Percentiles rank a stretch among this genome's conserved stretches.
These are phyloP conservation scores for Trichoderma sp. DNA, from an alignment of 2,329 filamentous ascomycete species.

Conservation along the genomic window DNA sequence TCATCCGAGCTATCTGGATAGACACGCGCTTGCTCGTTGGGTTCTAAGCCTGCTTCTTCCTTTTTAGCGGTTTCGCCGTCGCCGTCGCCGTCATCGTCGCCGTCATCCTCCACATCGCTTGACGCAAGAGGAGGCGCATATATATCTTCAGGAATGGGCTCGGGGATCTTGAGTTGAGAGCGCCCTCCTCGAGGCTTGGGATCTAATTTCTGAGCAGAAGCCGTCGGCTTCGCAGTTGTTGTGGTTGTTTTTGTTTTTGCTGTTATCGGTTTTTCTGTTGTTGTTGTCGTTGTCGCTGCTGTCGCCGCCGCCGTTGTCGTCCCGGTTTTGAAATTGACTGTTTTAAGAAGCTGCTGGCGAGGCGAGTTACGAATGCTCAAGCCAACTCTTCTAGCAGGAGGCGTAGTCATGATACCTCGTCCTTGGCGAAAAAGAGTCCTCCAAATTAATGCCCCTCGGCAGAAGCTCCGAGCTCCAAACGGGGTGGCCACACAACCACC, in stretches of 20 bases:
- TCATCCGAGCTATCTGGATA: conserved; percentile 37
- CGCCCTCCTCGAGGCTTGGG: neutral
- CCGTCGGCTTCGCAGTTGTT: neutral
- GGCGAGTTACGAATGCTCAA: conserved; percentile 4
- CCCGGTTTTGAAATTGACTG: neutral
- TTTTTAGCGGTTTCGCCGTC: conserved; percentile 34
- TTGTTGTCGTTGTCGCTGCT: neutral
- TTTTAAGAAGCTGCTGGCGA: neutral
- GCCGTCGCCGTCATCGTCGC: neutral
- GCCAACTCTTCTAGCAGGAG: conserved; percentile 4
- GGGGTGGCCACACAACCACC: neutral
- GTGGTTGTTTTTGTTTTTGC: neutral
- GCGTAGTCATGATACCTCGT: conserved; percentile 7
- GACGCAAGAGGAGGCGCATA: conserved; percentile 37
- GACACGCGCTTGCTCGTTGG: neutral
- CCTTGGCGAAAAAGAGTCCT: neutral
- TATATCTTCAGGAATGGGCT: conserved; percentile 13
- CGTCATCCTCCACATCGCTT: conserved; percentile 32
- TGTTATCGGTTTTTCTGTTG: neutral
- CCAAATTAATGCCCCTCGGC: neutral
- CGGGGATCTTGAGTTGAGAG: conserved; percentile 10
- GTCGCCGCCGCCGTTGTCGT: neutral
- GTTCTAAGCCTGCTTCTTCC: neutral
- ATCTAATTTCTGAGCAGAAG: neutral
- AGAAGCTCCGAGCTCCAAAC: neutral